A percentile compares a stretch with the other conserved stretches of the same genome.
Evolutionary conservation across 202 grass and related monocot genomes (phyloP).

Genomic region (Hordeum pubiflorum): DNA sequence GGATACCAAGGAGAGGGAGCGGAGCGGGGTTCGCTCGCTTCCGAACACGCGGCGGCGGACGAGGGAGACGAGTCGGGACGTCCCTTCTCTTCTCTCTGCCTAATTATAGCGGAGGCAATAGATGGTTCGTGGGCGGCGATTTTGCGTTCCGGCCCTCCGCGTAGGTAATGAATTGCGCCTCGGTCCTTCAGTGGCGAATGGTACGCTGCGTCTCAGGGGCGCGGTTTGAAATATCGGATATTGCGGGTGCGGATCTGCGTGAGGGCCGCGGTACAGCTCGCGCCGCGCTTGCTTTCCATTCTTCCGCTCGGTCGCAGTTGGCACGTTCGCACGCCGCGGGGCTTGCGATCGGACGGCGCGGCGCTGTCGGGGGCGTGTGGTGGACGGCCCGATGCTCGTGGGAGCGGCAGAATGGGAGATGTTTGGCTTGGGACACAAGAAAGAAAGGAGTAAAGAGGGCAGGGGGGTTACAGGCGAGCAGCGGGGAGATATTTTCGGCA

Average conservation of each 20-base stretch:
- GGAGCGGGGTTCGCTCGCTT: constrained; percentile 26
- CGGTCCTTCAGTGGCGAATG: background rate
- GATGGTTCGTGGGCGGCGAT: background rate
- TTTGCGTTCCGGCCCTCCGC: fast-evolving
- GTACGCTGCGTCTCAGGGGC: fast-evolving
- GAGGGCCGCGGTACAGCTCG: background rate
- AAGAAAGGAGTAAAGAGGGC: constrained; percentile 7
- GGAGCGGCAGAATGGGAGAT: background rate
- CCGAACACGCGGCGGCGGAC: constrained; percentile 38
- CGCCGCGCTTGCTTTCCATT: constrained; percentile 1
- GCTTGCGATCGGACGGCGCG: constrained; percentile 11
- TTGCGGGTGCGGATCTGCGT: background rate
- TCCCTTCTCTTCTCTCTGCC: constrained; percentile 11
- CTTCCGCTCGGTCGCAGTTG: constrained; percentile 2
- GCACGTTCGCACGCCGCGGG: constrained; percentile 6
- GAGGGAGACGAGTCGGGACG: constrained; percentile 11
- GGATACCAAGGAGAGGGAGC: background rate
- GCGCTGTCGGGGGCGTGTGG: background rate
- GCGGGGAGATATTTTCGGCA: background rate
- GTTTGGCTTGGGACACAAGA: constrained; percentile 40
- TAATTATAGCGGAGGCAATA: constrained; percentile 16
- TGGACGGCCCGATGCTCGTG: constrained; percentile 31
- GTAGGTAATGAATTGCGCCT: background rate
- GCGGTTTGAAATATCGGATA: fast-evolving
- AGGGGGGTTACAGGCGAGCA: background rate